Conservation (phyloP, 345 rosid species). For the thale cress (Arabidopsis thaliana) region TAIR10.1 NC_003074.8:1254501-1255000, state of each 20-base stretch:
- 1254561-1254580: too few species aligned
- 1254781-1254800: slow-evolving; percentile 5
- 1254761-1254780: slow-evolving; percentile 17
- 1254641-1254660: slow-evolving; percentile 11
- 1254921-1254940: slow-evolving; percentile 7
- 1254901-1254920: slow-evolving; percentile 3
- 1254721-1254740: background rate
- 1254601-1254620: background rate
- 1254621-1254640: background rate
- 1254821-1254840: slow-evolving; percentile 36
- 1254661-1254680: background rate
- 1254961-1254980: background rate
- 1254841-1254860: slow-evolving; percentile 35
- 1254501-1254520: background rate
- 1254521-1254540: background rate
- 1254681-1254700: slow-evolving; percentile 39
- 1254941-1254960: background rate
- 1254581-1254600: too few species aligned
- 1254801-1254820: background rate
- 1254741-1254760: background rate
- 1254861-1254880: slow-evolving; percentile 44
- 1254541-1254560: background rate
- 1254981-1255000: background rate
- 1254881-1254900: slow-evolving; percentile 45
- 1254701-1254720: slow-evolving; percentile 3